These are phyloP conservation scores for Wickerhamomyces chaumierensis DNA, from an alignment of 805 yeast species.

Conservation along the genomic window DNA sequence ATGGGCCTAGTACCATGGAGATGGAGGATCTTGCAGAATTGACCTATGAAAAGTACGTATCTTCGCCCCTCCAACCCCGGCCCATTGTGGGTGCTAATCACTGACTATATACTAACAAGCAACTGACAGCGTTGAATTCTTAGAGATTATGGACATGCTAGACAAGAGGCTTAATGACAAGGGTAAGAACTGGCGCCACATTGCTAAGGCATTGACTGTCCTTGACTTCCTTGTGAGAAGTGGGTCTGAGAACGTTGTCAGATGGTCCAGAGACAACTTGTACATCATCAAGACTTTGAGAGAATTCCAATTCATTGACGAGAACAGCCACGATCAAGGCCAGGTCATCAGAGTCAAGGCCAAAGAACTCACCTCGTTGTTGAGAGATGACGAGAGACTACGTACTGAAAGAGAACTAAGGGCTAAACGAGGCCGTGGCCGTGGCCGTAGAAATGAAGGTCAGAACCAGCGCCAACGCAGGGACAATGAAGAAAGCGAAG, in stretches of 20 bases:
- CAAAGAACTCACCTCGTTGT: conserved; percentile 69
- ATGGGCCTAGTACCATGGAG: conserved; percentile 71
- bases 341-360: conserved; percentile 83
- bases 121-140: conserved; percentile 45
- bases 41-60: conserved; percentile 43
- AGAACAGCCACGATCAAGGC: conserved; percentile 75
- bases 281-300: conserved; percentile 83
- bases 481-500: conserved; percentile 25
- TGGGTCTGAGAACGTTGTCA: conserved; percentile 82
- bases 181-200: conserved; percentile 96
- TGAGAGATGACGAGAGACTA: conserved; percentile 75
- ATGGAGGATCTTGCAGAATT: conserved; percentile 76
- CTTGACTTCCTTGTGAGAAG: conserved; percentile 75
- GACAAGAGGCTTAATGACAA: conserved; percentile 89
- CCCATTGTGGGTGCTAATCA: no score
- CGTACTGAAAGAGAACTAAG: conserved; percentile 49
- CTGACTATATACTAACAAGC: conserved; percentile 3
- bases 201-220: conserved; percentile 83
- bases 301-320: conserved; percentile 79
- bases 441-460: conserved; percentile 22
- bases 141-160: conserved; percentile 88
- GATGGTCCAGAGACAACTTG: conserved; percentile 85
- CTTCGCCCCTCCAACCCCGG: no score
- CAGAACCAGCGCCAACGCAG: conserved; percentile 2
- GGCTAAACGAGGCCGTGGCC: conserved; percentile 22